Evolutionary conservation across 306 rosid species (phyloP).

Genomic region (Glycine soja): DNA sequence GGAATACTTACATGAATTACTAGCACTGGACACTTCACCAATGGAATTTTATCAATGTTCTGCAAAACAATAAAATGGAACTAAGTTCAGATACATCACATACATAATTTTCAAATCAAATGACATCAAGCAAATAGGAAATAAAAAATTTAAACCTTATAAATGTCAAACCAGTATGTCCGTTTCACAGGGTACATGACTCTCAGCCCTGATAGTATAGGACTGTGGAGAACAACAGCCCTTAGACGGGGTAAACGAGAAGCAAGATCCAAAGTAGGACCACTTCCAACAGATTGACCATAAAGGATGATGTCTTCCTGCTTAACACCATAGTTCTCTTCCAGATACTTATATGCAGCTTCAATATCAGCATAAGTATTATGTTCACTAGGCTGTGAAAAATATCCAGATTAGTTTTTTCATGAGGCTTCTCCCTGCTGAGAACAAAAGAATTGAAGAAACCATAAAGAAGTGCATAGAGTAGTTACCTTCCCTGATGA

Average conservation of each 20-base stretch:
- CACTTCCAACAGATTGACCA: conserved; percentile 96
- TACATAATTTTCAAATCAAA: conserved; percentile 26
- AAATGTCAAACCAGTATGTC: conserved; percentile 93
- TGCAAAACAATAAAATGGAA: conserved; percentile 56
- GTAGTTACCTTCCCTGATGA: conserved; percentile 83
- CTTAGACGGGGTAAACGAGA: conserved; percentile 74
- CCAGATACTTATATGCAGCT: conserved; percentile 89
- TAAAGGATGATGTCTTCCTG: conserved; percentile 87
- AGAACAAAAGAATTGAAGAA: conserved; percentile 14
- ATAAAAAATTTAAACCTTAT: conserved; percentile 66
- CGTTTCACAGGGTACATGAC: conserved; percentile 97
- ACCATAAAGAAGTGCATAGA: conserved; percentile 36
- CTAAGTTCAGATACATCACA: conserved; percentile 39
- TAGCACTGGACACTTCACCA: conserved; percentile 85
- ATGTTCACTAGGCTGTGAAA: conserved; percentile 85
- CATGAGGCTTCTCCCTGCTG: conserved; percentile 22
- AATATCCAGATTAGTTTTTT: conserved; percentile 31
- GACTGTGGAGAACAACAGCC: conserved; percentile 91
- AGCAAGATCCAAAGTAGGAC: conserved; percentile 88
- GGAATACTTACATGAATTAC: conserved; percentile 78
- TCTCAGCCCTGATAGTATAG: conserved; percentile 85
- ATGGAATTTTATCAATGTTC: conserved; percentile 90
- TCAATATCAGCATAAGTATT: conserved; percentile 93
- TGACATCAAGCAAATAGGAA: conserved; percentile 2
- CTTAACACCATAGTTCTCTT: conserved; percentile 79